phyloP scores from a whole-genome alignment of 2,329 filamentous ascomycete genomes.

The Diaporthe eres region DNA sequence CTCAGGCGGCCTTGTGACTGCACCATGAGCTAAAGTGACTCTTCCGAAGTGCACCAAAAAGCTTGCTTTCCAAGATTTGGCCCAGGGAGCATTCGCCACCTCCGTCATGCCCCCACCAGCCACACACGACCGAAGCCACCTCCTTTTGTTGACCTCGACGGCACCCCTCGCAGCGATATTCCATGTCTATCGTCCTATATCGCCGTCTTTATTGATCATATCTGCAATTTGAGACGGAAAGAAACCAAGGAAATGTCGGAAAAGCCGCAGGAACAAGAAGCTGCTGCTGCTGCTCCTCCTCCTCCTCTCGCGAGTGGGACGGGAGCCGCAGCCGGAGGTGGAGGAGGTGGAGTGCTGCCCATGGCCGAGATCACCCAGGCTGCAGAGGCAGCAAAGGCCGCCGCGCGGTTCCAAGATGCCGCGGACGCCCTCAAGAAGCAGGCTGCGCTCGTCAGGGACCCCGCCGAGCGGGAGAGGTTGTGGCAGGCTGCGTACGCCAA shows the following conservation, averaged over 20 bases:
- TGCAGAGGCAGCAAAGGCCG: slow-evolving; percentile 38
- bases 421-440: slow-evolving; percentile 40
- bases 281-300: slow-evolving; percentile 10
- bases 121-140: slow-evolving; percentile 23
- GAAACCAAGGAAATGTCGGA: slow-evolving; percentile 12
- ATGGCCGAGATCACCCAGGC: slow-evolving; percentile 34
- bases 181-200: neutral
- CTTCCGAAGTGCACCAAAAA: neutral
- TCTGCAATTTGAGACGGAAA: neutral
- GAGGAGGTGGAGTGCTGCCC: neutral
- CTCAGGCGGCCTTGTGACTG: neutral
- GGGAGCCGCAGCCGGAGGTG: neutral
- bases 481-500: slow-evolving; percentile 40
- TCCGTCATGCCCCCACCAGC: slow-evolving; percentile 40
- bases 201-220: neutral
- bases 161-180: neutral
- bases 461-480: slow-evolving; percentile 38
- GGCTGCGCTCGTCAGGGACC: slow-evolving; percentile 33
- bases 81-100: slow-evolving; percentile 22
- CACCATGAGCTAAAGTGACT: slow-evolving; percentile 14
- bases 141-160: neutral
- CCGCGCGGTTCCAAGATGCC: slow-evolving; percentile 39
- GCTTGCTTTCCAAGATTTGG: slow-evolving; percentile 25
- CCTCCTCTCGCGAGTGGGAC: neutral
- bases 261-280: slow-evolving; percentile 25